A percentile compares a stretch with the other conserved stretches of the same genome.
These are phyloP conservation scores for Herpetomonas samuelpessoai DNA, from an alignment of 208 protist species.

Conservation along the genomic window DNA sequence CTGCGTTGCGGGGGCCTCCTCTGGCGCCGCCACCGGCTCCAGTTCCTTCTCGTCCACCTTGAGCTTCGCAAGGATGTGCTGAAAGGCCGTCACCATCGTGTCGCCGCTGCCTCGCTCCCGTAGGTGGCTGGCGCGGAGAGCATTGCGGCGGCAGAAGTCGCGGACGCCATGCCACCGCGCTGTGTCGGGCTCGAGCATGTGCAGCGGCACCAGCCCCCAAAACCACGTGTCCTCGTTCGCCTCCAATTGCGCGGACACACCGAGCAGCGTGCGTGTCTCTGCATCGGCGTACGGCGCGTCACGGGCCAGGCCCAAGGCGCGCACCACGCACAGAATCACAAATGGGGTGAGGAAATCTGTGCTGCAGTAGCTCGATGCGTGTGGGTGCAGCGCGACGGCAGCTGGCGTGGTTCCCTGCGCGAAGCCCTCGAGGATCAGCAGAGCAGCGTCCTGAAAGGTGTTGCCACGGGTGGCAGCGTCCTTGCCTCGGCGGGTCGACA, in stretches of 20 bases:
- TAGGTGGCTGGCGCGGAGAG: constrained; percentile 35
- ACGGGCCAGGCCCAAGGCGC: constrained; percentile 45
- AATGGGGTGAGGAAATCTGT: constrained; percentile 81
- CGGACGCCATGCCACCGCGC: constrained; percentile 52
- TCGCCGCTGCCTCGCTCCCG: constrained; percentile 10
- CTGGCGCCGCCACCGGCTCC: constrained; percentile 27
- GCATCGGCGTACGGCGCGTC: constrained; percentile 51
- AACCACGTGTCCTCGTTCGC: constrained; percentile 67
- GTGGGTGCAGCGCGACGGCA: constrained; percentile 66
- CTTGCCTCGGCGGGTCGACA: constrained; percentile 42
- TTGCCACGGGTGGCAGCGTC: constrained; percentile 63
- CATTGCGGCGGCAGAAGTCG: constrained; percentile 72
- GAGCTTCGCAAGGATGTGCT: constrained; percentile 31
- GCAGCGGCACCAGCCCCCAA: constrained; percentile 77
- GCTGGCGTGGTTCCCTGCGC: constrained; percentile 40
- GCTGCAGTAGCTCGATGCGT: constrained; percentile 82
- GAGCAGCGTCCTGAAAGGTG: constrained; percentile 68
- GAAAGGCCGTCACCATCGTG: constrained; percentile 24
- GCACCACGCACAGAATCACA: constrained; percentile 52
- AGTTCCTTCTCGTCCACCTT: constrained; percentile 42
- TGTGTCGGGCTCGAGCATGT: constrained; percentile 62
- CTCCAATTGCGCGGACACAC: constrained; percentile 67
- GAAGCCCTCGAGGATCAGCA: constrained; percentile 78
- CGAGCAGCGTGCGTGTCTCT: constrained; percentile 68
- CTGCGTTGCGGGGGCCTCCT: constrained; percentile 17